Evolutionary conservation across 352 stramenopile species (phyloP).

Genomic region (Aphanomyces stellatus): DNA sequence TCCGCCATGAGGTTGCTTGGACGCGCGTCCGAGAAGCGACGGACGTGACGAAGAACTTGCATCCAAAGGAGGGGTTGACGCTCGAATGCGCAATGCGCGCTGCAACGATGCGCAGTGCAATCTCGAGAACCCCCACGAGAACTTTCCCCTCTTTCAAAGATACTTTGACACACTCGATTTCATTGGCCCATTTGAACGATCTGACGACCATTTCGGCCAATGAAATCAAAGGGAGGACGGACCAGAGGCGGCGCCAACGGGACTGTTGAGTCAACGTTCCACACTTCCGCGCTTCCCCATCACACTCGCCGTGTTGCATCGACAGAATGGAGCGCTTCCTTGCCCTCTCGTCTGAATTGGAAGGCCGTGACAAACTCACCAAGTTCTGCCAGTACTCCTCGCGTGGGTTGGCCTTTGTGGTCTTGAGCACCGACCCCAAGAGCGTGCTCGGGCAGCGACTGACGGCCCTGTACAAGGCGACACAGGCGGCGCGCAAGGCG

Average conservation of each 20-base stretch:
- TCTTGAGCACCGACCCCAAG: conserved; percentile 71
- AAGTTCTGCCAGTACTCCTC: conserved; percentile 83
- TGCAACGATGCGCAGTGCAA: too few species aligned
- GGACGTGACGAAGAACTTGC: background rate
- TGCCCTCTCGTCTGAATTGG: conserved; percentile 25
- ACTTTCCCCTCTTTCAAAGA: conserved; percentile 14
- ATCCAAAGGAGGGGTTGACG: too few species aligned
- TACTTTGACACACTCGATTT: background rate
- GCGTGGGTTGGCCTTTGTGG: conserved; percentile 66
- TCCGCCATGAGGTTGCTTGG: conserved; percentile 74
- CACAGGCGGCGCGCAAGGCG: conserved; percentile 72
- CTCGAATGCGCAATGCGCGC: too few species aligned
- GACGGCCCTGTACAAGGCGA: conserved; percentile 63
- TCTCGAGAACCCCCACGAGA: background rate
- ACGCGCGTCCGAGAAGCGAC: background rate
- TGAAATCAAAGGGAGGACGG: background rate
- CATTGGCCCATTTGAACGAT: background rate
- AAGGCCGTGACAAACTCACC: conserved; percentile 81
- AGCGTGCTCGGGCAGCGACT: conserved; percentile 64
- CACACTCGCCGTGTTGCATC: too few species aligned
- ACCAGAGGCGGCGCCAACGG: too few species aligned
- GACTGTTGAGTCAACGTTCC: conserved; percentile 9
- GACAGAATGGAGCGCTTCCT: background rate
- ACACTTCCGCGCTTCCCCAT: background rate
- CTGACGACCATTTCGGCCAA: background rate